These are phyloP conservation scores for Ceratocystis harringtonii DNA, from an alignment of 2,329 filamentous ascomycete species.

Conservation along the genomic window DNA sequence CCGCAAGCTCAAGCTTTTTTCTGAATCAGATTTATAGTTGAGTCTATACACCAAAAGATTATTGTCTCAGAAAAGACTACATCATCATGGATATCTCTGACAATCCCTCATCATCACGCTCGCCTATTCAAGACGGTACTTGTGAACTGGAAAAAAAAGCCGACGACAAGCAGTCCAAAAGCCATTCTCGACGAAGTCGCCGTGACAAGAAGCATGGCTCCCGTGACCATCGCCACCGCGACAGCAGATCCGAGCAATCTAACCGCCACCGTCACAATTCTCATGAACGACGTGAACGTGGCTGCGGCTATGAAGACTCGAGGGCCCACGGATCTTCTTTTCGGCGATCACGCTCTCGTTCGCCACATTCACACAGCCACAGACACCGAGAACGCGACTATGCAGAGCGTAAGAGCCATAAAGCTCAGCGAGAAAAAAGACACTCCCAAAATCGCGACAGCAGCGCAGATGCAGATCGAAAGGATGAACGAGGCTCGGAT, in stretches of 20 bases:
- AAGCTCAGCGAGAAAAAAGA: neutral
- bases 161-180: neutral
- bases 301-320: neutral
- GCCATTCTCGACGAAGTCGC: neutral
- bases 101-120: neutral
- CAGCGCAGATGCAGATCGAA: neutral
- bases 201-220: neutral
- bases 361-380: neutral
- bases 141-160: neutral
- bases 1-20: no score
- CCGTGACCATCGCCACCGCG: neutral
- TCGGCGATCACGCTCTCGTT: neutral
- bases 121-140: neutral
- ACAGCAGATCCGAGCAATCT: conserved; percentile 1
- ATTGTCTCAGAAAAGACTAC: neutral
- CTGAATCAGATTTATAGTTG: neutral
- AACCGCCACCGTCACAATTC: conserved; percentile 7
- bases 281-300: neutral
- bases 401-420: neutral
- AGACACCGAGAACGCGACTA: neutral
- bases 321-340: neutral
- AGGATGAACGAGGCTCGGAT: neutral
- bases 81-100: neutral
- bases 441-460: neutral
- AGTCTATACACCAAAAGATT: neutral